phyloP scores from a whole-genome alignment of 202 grass and related monocot species.

The Elaeis oleifera region DNA sequence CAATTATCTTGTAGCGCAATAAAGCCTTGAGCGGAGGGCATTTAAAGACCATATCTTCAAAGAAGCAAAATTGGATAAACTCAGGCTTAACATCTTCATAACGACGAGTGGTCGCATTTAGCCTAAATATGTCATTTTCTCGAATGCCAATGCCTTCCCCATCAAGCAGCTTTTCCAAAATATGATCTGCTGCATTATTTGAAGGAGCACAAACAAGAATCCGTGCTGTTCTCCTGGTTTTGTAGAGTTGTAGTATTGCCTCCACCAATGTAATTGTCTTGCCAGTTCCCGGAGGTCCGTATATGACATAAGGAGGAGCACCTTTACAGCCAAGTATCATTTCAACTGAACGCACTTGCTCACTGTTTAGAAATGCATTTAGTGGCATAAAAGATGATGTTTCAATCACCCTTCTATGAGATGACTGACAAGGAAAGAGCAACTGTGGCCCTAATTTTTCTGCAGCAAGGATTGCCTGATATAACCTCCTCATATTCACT shows the following conservation, averaged over 20 bases:
- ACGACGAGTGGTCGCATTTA: constrained; percentile 65
- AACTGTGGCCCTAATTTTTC: constrained; percentile 38
- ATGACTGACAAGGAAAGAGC: constrained; percentile 47
- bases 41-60: constrained; percentile 60
- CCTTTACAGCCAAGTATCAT: constrained; percentile 83
- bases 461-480: constrained; percentile 51
- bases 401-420: constrained; percentile 30
- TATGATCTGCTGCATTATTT: constrained; percentile 84
- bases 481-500: constrained; percentile 74
- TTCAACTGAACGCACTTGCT: constrained; percentile 58
- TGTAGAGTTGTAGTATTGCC: constrained; percentile 75
- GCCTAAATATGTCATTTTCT: constrained; percentile 61
- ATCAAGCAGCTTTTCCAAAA: constrained; percentile 60
- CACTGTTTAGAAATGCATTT: constrained; percentile 54
- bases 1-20: constrained; percentile 54
- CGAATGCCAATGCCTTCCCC: constrained; percentile 36
- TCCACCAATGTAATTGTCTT: constrained; percentile 84
- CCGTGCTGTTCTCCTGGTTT: constrained; percentile 35
- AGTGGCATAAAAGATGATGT: constrained; percentile 36
- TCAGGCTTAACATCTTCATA: constrained; percentile 70
- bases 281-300: constrained; percentile 83
- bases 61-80: constrained; percentile 83
- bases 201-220: constrained; percentile 85
- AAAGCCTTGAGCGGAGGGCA: constrained; percentile 72
- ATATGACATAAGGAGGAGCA: constrained; percentile 63